Base-by-base conservation (phyloP, 352 stramenopile species). In the Phytophthora boehmeriae region DNA sequence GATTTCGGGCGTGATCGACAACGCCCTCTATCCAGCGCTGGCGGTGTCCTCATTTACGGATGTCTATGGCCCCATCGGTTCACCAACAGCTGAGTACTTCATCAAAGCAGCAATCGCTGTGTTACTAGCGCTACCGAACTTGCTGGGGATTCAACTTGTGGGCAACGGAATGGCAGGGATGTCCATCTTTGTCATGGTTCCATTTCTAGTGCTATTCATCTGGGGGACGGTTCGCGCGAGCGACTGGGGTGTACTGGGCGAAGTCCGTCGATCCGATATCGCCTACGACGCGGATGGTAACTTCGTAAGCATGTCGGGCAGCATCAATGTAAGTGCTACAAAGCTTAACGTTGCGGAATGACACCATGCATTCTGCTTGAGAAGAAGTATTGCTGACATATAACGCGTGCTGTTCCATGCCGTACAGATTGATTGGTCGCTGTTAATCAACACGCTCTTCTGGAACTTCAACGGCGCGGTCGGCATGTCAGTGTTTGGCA, bases 391-490 rank as follows among this genome's bases (percentile, higher is more conserved):
- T n/a, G n/a, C n/a, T n/a, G n/a, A n/a, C n/a, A n/a, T n/a, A n/a
- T n/a, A n/a, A n/a, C n/a, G n/a, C n/a, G n/a, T n/a, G n/a, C n/a
- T n/a, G n/a, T 66, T 25, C 36, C 30, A 28, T 19, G 45, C 25
- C 48, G 13, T 13, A 28, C 25, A 63, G 54, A 59, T 68, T 13
- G 45, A 68, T 39, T 68, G 60, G 88, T 75, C 86, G 13, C 73
- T 80, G 19, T 92, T 95, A 39, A 71, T 98, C 27, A 98, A 98
- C 66, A 97, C 97, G 56, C 74, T 98, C 19, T 98, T 98, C 71
- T 98, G 96, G 95, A 98, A 98, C 76, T 89, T 97, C 39, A 98
- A 97, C 64, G 93, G 87, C n/a, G 97, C 93, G 48, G 91, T 97
- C 45, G 73, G 64, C 38, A 92, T 90, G 20, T 94, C 88, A 9